phyloP scores from a whole-genome alignment of 176 grass and related monocot genomes.

The Tillandsia leiboldiana region DNA sequence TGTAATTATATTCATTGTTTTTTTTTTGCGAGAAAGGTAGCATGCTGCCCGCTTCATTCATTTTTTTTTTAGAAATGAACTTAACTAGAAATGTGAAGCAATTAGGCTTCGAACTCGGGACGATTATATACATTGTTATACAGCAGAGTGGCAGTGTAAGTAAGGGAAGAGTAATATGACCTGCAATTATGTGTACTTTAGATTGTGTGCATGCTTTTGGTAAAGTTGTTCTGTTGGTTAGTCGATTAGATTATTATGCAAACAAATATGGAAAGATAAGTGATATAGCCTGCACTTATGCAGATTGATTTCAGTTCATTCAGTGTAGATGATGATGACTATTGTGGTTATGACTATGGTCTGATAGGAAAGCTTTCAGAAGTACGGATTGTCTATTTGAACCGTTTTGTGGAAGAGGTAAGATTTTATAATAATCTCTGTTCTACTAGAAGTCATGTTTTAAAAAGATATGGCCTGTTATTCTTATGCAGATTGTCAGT shows the following conservation, averaged over 20 bases:
- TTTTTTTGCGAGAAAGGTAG: no score
- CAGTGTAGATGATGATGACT: slow-evolving; percentile 75
- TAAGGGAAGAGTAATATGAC: no score
- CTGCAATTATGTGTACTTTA: background rate
- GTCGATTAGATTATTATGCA: background rate
- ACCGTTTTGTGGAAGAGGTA: slow-evolving; percentile 99
- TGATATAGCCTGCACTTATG: slow-evolving; percentile 1
- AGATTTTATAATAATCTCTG: slow-evolving; percentile 17
- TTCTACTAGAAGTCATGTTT: background rate
- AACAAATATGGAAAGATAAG: background rate
- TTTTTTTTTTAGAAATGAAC: no score
- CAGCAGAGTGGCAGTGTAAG: no score
- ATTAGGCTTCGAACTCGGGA: no score
- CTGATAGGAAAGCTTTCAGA: slow-evolving; percentile 79
- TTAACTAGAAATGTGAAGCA: no score
- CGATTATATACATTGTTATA: no score
- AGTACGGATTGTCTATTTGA: slow-evolving; percentile 98
- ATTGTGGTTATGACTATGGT: slow-evolving; percentile 89
- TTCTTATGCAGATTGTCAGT: slow-evolving; percentile 47
- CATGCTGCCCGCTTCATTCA: no score
- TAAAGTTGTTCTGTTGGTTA: background rate
- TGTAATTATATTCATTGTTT: no score
- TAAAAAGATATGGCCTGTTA: background rate
- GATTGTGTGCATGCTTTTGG: background rate
- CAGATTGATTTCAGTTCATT: slow-evolving; percentile 93